Conservation (phyloP, 345 rosid genomes). For the Syzygium jambos region DNA sequence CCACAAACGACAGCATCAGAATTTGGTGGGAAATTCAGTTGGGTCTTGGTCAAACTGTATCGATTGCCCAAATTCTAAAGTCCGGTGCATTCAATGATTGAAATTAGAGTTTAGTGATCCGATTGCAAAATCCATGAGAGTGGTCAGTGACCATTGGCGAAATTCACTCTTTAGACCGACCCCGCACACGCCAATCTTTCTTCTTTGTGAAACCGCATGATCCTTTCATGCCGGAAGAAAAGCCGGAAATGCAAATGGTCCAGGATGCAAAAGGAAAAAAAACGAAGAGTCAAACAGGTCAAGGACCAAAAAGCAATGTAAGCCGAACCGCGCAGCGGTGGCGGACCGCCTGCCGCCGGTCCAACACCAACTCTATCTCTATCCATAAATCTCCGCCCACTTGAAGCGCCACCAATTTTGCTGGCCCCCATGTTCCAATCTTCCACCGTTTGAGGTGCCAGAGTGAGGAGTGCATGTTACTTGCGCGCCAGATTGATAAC, state of each 20-base stretch:
- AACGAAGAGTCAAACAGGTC: neutral
- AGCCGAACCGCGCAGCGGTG: neutral
- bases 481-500: neutral
- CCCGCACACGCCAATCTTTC: neutral
- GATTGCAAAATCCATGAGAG: neutral
- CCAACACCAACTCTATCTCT: neutral
- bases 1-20: neutral
- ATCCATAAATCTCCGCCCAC: neutral
- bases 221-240: neutral
- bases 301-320: neutral
- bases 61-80: neutral
- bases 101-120: neutral
- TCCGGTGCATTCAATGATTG: neutral
- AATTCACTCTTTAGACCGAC: neutral
- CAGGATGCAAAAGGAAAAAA: neutral
- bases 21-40: neutral
- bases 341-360: neutral
- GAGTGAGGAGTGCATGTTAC: neutral
- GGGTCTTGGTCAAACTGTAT: too few species aligned
- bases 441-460: neutral
- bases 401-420: neutral
- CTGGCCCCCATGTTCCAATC: neutral
- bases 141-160: neutral
- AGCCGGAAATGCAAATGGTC: neutral
- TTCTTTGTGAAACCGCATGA: neutral